These are phyloP conservation scores for Phialocephala subalpina DNA, from an alignment of 2,329 filamentous ascomycete genomes.

Conservation along the genomic window DNA sequence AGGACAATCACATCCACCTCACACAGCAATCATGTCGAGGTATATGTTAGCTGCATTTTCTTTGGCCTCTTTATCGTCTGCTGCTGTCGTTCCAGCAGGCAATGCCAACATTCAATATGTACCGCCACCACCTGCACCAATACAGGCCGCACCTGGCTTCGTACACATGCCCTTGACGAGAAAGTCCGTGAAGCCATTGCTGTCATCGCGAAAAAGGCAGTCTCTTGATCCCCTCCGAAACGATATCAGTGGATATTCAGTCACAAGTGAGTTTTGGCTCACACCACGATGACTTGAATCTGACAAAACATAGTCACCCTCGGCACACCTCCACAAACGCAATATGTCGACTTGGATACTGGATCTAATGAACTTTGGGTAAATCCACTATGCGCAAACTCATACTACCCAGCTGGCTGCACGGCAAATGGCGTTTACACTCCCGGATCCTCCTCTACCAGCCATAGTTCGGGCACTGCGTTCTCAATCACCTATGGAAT, in stretches of 20 bases:
- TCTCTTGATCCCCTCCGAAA: conserved; percentile 8
- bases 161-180: neutral
- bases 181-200: neutral
- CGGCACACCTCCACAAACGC: conserved; percentile 48
- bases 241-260: conserved; percentile 12
- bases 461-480: neutral
- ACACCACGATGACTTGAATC: neutral
- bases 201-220: neutral
- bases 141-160: neutral
- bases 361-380: conserved; percentile 53
- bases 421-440: conserved; percentile 13
- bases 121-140: neutral
- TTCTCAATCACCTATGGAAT: conserved; percentile 22
- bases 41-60: neutral
- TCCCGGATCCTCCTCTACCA: conserved; percentile 15
- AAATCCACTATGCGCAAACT: conserved; percentile 49
- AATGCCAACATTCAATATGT: neutral
- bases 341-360: conserved; percentile 52
- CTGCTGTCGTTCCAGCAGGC: neutral
- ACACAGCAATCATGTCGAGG: neutral
- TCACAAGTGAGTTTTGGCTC: neutral
- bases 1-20: neutral
- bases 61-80: neutral
- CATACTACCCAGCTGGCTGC: conserved; percentile 12
- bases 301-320: conserved; percentile 42